Evolutionary conservation across 495 filamentous ascomycete genomes (phyloP).

Genomic region (Penicillium coprophilum): DNA sequence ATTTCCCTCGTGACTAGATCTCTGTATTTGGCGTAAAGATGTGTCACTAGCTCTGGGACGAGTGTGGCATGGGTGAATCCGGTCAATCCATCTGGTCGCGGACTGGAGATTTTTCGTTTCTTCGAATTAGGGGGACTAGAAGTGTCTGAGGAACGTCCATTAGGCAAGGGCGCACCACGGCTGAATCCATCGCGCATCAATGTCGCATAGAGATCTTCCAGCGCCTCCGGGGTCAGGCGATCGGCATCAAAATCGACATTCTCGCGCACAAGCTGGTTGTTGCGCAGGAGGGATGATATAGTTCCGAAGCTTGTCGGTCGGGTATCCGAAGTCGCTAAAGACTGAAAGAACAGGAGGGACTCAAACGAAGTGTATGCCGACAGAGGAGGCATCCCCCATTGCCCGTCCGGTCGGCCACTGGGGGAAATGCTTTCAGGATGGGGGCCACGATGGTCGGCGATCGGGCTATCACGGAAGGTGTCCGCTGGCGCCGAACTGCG

Average conservation of each 20-base stretch:
- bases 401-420: constrained; percentile 46
- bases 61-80: constrained; percentile 62
- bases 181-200: constrained; percentile 72
- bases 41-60: constrained; percentile 65
- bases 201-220: constrained; percentile 73
- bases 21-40: constrained; percentile 73
- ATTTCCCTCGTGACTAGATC: constrained; percentile 67
- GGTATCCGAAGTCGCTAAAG: constrained; percentile 65
- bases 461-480: constrained; percentile 14
- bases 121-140: constrained; percentile 49
- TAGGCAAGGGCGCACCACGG: constrained; percentile 19
- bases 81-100: constrained; percentile 56
- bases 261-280: constrained; percentile 65
- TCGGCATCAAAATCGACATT: constrained; percentile 66
- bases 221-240: constrained; percentile 72
- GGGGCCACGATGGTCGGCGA: constrained; percentile 44
- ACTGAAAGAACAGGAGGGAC: constrained; percentile 84
- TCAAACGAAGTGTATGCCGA: constrained; percentile 82
- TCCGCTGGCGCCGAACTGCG: constrained; percentile 16
- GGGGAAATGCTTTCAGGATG: constrained; percentile 37
- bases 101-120: constrained; percentile 72
- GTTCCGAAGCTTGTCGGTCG: constrained; percentile 63
- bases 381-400: constrained; percentile 56
- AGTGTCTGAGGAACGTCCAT: constrained; percentile 33
- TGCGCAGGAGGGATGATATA: constrained; percentile 72